Evolutionary conservation across 768 basidiomycete species (phyloP).

Genomic region (Cystofilobasidium ferigula): DNA sequence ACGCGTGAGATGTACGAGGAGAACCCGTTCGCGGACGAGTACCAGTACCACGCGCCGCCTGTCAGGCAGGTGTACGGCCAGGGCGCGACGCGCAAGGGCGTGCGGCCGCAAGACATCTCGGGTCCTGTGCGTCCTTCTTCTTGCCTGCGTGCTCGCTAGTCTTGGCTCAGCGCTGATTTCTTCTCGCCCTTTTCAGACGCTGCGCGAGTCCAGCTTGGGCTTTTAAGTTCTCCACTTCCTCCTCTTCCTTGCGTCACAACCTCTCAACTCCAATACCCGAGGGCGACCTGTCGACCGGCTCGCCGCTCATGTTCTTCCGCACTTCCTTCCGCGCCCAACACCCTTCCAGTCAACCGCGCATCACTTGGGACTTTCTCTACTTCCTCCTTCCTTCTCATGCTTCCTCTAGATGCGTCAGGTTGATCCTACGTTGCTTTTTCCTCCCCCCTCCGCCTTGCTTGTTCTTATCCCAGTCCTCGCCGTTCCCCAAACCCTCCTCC

Average conservation of each 20-base stretch:
- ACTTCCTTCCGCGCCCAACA: not conserved
- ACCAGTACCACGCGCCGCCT: not conserved
- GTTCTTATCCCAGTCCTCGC: not conserved
- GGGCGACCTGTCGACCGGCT: too few relatives aligned
- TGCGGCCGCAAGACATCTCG: slow-evolving; percentile 12
- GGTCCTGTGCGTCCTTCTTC: slow-evolving; percentile 1
- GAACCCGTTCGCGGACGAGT: slow-evolving; percentile 15
- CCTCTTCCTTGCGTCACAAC: not conserved
- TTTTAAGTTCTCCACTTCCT: not conserved
- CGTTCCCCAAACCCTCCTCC: not conserved
- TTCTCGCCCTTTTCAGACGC: not conserved
- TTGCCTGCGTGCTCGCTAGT: too few relatives aligned
- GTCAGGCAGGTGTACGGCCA: slow-evolving; percentile 7
- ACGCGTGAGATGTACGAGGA: not conserved
- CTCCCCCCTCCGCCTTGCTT: not conserved
- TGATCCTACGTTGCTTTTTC: not conserved
- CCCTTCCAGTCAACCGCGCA: not conserved
- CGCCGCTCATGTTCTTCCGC: not conserved
- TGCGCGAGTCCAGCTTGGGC: slow-evolving; percentile 11
- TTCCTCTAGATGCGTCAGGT: not conserved
- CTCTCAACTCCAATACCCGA: not conserved
- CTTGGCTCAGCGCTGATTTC: not conserved
- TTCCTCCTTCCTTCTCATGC: not conserved
- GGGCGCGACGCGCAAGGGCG: slow-evolving; percentile 9
- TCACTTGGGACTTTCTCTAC: not conserved